Base-by-base conservation (phyloP, 2,329 filamentous ascomycete genomes). In the Rutstroemia sp. region DNA sequence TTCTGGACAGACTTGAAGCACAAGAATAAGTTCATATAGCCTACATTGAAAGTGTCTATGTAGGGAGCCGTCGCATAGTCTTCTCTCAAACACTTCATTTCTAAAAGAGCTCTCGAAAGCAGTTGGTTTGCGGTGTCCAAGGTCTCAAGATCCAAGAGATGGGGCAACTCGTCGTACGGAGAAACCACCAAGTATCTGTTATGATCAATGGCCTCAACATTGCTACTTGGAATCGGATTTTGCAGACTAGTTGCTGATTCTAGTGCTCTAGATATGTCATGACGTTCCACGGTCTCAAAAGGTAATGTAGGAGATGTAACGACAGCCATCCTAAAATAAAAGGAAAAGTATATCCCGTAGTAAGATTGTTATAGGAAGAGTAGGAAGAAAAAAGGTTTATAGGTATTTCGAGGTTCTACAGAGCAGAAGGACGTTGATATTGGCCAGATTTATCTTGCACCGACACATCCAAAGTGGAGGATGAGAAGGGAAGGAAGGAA, bases 1-100 rank as follows among this genome's bases (percentile, higher is more conserved):
- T 34, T 34, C 39, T 42, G 16, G 39, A 42, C 39, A 17, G 17
- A 42, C 12, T 34, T 5, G 30, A 34, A 34, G 30, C 30, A 34
- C 30, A 34, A 34, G 30, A 34, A 34, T 34, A 34, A 34, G 12
- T 42, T 17, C 19, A 38, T 4, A 23, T 54, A 25, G 23, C 57
- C 39, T 53, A 58, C 51, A 71, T 95, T 95, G 74, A 96, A 92
- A 0, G 83, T 83, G 2, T 84, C 79, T 3, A 76, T 71, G 71
- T 95, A 96, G 0, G 81, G 75, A 1, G 85, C 83, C 1, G 84
- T 91, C 57, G 90, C 88, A 72, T 95, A 96, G 68, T 91, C 85
- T 7, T 76, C 69, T 2, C 83, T 80, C 17, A 83, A 73, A 39
- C 82, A 81, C 58, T 75, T 76, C 62, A 96, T 76, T 14, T 75